Percentiles rank a stretch among this genome's conserved stretches.
Conservation (phyloP, 1,139 yeast species). For the Magnusiomyces tetraspermus region DNA sequence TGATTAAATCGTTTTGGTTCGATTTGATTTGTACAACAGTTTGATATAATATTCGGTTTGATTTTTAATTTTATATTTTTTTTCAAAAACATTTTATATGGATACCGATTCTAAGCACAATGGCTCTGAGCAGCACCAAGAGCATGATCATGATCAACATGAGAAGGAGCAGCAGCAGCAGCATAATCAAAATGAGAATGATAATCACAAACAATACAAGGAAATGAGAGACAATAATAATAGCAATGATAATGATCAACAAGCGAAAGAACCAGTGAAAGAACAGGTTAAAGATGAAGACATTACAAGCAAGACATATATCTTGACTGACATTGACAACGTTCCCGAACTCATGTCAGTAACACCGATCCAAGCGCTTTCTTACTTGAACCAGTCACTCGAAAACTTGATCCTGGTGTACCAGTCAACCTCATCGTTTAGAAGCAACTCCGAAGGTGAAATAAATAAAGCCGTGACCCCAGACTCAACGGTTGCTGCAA, state of each 20-base stretch:
- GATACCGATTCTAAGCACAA: too few relatives aligned
- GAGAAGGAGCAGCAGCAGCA: too few relatives aligned
- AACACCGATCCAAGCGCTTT: conserved; percentile 21
- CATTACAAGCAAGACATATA: conserved; percentile 1
- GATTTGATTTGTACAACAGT: too few relatives aligned
- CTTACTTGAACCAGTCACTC: conserved; percentile 20
- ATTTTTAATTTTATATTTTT: too few relatives aligned
- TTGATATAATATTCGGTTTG: too few relatives aligned
- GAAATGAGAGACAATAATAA: not conserved
- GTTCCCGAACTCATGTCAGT: conserved; percentile 19
- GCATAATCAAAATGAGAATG: too few relatives aligned
- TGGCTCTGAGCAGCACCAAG: too few relatives aligned
- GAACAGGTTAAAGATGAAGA: not conserved
- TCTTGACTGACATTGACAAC: conserved; percentile 5
- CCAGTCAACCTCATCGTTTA: not conserved
- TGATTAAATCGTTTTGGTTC: too few relatives aligned
- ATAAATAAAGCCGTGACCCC: conserved; percentile 2
- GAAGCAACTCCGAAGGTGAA: not conserved
- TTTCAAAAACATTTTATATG: too few relatives aligned
- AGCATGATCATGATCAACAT: too few relatives aligned
- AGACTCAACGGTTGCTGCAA: not conserved
- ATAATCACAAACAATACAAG: too few relatives aligned
- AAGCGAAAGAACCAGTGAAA: not conserved
- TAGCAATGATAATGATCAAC: not conserved
- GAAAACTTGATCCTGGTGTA: conserved; percentile 8